Conservation (phyloP, 495 filamentous ascomycete species). For the Podospora pseudoanserina region DNA sequence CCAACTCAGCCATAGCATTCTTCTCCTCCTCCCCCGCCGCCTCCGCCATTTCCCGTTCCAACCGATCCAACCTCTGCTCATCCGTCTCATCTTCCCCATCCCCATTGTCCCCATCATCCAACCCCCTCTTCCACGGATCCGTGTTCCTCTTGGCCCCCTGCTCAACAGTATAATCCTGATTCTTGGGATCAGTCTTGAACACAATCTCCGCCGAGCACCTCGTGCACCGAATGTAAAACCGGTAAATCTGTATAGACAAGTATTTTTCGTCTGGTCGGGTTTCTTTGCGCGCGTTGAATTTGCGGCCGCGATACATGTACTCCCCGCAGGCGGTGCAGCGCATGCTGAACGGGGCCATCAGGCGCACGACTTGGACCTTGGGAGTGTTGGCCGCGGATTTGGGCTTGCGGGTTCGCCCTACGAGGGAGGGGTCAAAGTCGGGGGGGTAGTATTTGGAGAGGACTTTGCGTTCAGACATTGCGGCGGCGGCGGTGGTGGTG, state of each 20-base stretch:
- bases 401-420: slow-evolving; percentile 59
- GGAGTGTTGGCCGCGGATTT: slow-evolving; percentile 52
- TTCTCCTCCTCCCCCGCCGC: slow-evolving; percentile 70
- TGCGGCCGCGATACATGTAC: slow-evolving; percentile 94
- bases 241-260: slow-evolving; percentile 80
- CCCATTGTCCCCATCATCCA: slow-evolving; percentile 37
- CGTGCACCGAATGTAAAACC: slow-evolving; percentile 95
- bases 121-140: slow-evolving; percentile 76
- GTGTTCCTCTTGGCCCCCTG: slow-evolving; percentile 85
- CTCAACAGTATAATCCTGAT: slow-evolving; percentile 76
- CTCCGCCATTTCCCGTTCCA: slow-evolving; percentile 64
- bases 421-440: slow-evolving; percentile 90
- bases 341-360: slow-evolving; percentile 97
- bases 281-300: slow-evolving; percentile 96
- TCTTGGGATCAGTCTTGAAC: slow-evolving; percentile 92
- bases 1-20: slow-evolving; percentile 84
- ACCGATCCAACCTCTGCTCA: slow-evolving; percentile 77
- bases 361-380: slow-evolving; percentile 82
- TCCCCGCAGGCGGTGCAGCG: slow-evolving; percentile 88
- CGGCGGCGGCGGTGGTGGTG: slow-evolving; percentile 15
- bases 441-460: slow-evolving; percentile 84
- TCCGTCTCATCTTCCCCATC: slow-evolving; percentile 70
- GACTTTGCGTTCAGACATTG: slow-evolving; percentile 93
- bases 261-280: slow-evolving; percentile 84
- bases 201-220: slow-evolving; percentile 86